phyloP scores from a whole-genome alignment of 805 yeast species.

The Kluyveromyces lactis region DNA sequence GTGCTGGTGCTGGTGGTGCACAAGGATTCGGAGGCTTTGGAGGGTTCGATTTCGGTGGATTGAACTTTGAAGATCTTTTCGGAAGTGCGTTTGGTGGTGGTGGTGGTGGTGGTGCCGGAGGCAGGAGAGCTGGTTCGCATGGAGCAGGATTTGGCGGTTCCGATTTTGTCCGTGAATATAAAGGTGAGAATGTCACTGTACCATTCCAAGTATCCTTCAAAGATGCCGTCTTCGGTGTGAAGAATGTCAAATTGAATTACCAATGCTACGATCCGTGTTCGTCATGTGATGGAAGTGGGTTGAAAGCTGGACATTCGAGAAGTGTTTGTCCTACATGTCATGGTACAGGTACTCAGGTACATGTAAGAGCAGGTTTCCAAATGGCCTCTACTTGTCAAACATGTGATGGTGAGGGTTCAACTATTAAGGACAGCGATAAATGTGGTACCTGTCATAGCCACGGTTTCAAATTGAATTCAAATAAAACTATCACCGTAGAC shows the following conservation, averaged over 20 bases:
- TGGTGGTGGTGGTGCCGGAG: constrained; percentile 51
- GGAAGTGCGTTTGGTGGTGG: constrained; percentile 60
- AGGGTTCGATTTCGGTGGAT: constrained; percentile 42
- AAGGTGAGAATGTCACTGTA: constrained; percentile 84
- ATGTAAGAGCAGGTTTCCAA: constrained; percentile 86
- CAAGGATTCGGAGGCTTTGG: constrained; percentile 18
- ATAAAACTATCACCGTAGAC: constrained; percentile 69
- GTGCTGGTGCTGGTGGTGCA: constrained; percentile 31
- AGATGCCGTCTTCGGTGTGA: constrained; percentile 78
- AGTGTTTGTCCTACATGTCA: constrained; percentile 80
- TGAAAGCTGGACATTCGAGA: constrained; percentile 62
- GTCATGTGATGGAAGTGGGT: constrained; percentile 78
- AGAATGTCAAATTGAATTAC: constrained; percentile 55
- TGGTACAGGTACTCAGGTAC: constrained; percentile 88
- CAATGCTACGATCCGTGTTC: constrained; percentile 68
- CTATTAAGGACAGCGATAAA: constrained; percentile 54
- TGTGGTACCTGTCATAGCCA: constrained; percentile 83
- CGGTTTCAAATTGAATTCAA: constrained; percentile 59
- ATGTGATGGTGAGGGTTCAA: constrained; percentile 87
- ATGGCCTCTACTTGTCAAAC: constrained; percentile 88
- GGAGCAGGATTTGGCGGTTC: constrained; percentile 29
- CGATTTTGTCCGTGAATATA: constrained; percentile 50
- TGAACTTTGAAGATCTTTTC: constrained; percentile 40
- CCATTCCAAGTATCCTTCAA: constrained; percentile 67
- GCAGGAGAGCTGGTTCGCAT: constrained; percentile 30